Evolutionary conservation across 208 protist genomes (phyloP).

Genomic region (Crithidia thermophila): DNA sequence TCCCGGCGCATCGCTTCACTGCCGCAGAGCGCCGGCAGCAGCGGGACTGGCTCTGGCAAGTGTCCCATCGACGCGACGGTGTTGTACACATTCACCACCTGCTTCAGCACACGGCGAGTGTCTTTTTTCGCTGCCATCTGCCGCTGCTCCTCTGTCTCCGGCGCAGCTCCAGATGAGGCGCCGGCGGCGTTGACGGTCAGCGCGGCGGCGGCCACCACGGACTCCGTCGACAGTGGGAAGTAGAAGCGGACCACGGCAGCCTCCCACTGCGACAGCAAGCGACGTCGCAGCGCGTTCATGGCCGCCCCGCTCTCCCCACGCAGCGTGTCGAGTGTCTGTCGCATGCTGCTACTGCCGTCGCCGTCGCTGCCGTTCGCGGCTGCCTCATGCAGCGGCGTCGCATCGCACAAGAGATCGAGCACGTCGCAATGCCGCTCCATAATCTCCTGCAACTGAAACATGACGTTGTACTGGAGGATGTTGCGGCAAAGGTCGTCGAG

Average conservation of each 20-base stretch:
- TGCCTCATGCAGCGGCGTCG: neutral
- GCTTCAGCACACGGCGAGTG: conserved; percentile 31
- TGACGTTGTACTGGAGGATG: conserved; percentile 56
- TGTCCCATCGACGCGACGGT: conserved; percentile 49
- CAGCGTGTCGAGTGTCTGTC: conserved; percentile 12
- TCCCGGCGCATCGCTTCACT: conserved; percentile 24
- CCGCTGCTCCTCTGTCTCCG: conserved; percentile 10
- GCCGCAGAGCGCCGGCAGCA: conserved; percentile 46
- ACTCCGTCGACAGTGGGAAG: conserved; percentile 21
- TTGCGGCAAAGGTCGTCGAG: conserved; percentile 60
- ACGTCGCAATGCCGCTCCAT: conserved; percentile 35
- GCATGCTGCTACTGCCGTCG: neutral
- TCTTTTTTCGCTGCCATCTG: conserved; percentile 17
- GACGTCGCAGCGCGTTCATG: conserved; percentile 17
- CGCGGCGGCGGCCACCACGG: conserved; percentile 1
- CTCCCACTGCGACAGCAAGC: conserved; percentile 25
- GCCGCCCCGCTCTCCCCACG: conserved; percentile 12
- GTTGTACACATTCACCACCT: conserved; percentile 60
- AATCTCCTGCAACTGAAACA: conserved; percentile 44
- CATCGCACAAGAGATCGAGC: conserved; percentile 14
- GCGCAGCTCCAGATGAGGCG: neutral
- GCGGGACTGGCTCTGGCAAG: conserved; percentile 50
- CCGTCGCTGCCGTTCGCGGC: neutral
- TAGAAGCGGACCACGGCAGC: conserved; percentile 18
- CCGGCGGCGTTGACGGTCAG: neutral